Evolutionary conservation across 2,329 filamentous ascomycete species (phyloP).

Genomic region (Diplodia scrobiculata): DNA sequence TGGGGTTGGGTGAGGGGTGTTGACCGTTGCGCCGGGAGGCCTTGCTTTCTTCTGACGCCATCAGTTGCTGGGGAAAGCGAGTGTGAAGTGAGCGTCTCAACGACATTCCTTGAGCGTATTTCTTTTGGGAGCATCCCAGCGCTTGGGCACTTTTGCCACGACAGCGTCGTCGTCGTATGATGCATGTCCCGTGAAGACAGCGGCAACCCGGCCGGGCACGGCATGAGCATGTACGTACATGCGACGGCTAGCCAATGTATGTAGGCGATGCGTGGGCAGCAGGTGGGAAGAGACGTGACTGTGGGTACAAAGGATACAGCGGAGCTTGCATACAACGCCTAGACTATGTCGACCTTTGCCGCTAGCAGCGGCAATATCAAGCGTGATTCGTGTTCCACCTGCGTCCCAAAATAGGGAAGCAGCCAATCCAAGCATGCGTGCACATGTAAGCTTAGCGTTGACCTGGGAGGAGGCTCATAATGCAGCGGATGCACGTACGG

Average conservation of each 20-base stretch:
- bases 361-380: not conserved
- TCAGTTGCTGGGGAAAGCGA: conserved; percentile 9
- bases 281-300: not conserved
- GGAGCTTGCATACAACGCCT: no score
- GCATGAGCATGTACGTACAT: not conserved
- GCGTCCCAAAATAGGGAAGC: not conserved
- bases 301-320: not conserved
- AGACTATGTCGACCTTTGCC: not conserved
- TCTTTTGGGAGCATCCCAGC: not conserved
- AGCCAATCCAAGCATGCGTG: not conserved
- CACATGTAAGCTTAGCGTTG: not conserved
- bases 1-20: no score
- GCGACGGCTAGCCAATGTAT: not conserved
- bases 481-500: not conserved
- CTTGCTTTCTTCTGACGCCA: not conserved
- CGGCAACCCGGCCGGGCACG: conserved; percentile 4
- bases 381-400: not conserved
- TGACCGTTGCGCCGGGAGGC: not conserved
- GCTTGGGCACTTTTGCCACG: not conserved
- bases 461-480: not conserved
- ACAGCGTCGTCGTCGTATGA: not conserved
- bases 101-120: not conserved
- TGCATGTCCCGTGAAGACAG: not conserved
- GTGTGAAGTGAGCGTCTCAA: no score
- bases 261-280: not conserved